phyloP scores from a whole-genome alignment of 257 asterid genomes.

The Avicennia marina region DNA sequence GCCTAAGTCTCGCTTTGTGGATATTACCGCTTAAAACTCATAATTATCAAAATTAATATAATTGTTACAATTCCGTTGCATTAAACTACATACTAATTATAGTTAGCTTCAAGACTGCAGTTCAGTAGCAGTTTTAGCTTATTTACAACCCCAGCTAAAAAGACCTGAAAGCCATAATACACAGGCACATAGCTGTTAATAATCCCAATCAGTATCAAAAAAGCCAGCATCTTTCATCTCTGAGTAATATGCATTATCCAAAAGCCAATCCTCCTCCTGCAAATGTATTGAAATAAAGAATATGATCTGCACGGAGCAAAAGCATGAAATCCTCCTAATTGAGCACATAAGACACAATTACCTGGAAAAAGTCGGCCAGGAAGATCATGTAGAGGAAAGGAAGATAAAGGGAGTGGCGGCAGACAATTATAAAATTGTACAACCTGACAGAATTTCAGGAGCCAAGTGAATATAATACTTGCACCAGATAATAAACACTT shows the following conservation, averaged over 20 bases:
- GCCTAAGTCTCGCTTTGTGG: too few species aligned
- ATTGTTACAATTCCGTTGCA: too few species aligned
- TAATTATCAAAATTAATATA: too few species aligned
- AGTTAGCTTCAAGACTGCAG: too few species aligned
- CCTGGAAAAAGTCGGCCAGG: slow-evolving; percentile 84
- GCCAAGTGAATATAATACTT: slow-evolving; percentile 5
- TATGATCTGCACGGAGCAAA: not conserved
- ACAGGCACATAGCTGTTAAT: too few species aligned
- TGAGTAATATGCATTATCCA: slow-evolving; percentile 79
- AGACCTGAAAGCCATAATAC: too few species aligned
- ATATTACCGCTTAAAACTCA: too few species aligned
- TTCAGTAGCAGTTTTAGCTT: too few species aligned
- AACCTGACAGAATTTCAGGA: slow-evolving; percentile 43
- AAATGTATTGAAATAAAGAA: not conserved
- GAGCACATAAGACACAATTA: slow-evolving; percentile 20
- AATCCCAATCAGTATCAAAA: slow-evolving; percentile 76
- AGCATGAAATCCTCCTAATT: slow-evolving; percentile 5
- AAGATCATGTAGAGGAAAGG: slow-evolving; percentile 61
- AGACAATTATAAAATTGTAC: slow-evolving; percentile 46
- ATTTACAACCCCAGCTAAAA: too few species aligned
- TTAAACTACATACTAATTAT: too few species aligned
- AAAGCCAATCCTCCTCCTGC: slow-evolving; percentile 93
- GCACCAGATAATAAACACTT: not conserved
- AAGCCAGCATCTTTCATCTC: slow-evolving; percentile 97
- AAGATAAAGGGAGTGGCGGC: slow-evolving; percentile 75